Percentiles rank a stretch among this genome's conserved stretches.
Evolutionary conservation across 305 asterid genomes (phyloP).

Genomic region (Fraxinus greggii): DNA sequence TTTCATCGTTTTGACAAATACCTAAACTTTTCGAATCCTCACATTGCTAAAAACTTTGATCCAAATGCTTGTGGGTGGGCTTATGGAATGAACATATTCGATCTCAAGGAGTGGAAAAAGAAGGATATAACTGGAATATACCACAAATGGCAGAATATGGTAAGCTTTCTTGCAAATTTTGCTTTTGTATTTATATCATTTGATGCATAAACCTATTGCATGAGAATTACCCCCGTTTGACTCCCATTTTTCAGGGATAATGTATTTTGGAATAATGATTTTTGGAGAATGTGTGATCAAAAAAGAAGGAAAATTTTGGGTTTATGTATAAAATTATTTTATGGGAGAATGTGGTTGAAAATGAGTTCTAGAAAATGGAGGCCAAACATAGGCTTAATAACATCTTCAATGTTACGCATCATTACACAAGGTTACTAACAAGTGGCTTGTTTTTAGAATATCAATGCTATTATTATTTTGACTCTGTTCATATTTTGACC

Average conservation of each 20-base stretch:
- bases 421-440: background rate
- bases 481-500: background rate
- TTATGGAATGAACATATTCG: constrained; percentile 95
- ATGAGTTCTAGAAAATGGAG: background rate
- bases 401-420: background rate
- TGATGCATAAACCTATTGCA: background rate
- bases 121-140: constrained; percentile 95
- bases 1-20: constrained; percentile 96
- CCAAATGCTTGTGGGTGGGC: constrained; percentile 99
- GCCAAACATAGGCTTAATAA: background rate
- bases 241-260: background rate
- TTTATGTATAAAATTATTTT: too few relatives aligned
- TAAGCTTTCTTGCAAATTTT: constrained; percentile 26
- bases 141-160: constrained; percentile 99
- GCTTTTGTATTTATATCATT: background rate
- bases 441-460: background rate
- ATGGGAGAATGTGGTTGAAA: too few relatives aligned
- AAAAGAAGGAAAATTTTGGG: too few relatives aligned
- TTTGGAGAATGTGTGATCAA: background rate
- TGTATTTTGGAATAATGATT: background rate
- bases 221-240: background rate
- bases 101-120: constrained; percentile 93
- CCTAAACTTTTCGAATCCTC: constrained; percentile 93
- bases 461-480: background rate
- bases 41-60: constrained; percentile 79